These are phyloP conservation scores for Cinnamomum micranthum DNA, from an alignment of 164 flowering plant species.

Conservation along the genomic window DNA sequence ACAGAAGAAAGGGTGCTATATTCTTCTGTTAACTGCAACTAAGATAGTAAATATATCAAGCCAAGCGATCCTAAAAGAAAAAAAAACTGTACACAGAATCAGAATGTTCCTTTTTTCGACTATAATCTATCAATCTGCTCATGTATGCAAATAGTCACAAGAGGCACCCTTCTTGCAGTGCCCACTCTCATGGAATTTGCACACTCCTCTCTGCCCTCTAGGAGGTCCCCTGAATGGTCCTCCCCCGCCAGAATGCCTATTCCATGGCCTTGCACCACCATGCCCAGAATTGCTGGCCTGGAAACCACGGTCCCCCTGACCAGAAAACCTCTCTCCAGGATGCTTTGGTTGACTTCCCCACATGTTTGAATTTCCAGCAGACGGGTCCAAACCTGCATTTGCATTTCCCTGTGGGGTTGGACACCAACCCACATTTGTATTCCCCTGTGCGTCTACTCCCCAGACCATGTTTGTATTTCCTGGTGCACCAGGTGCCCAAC, in stretches of 20 bases:
- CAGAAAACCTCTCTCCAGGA: conserved; percentile 37
- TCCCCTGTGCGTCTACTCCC: conserved; percentile 18
- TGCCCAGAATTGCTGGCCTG: conserved; percentile 42
- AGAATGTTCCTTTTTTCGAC: not conserved
- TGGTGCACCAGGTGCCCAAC: conserved; percentile 34
- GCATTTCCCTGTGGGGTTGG: conserved; percentile 19
- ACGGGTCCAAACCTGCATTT: conserved; percentile 9
- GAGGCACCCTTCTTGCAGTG: conserved; percentile 72
- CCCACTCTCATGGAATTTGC: conserved; percentile 54
- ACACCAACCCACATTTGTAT: conserved; percentile 34
- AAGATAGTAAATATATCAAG: not conserved
- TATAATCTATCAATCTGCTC: not conserved
- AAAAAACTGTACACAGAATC: conserved; percentile 19
- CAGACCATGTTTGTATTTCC: conserved; percentile 25
- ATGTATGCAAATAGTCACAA: conserved; percentile 57
- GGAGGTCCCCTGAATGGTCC: conserved; percentile 28
- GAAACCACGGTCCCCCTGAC: conserved; percentile 38
- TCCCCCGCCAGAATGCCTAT: conserved; percentile 36
- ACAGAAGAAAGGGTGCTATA: not conserved
- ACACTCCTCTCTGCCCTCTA: conserved; percentile 39
- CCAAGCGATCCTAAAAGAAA: conserved; percentile 9
- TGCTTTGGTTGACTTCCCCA: conserved; percentile 43
- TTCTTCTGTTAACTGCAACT: not conserved
- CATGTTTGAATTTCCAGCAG: conserved; percentile 25
- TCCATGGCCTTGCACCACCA: conserved; percentile 47